phyloP scores from a whole-genome alignment of 202 grass and related monocot species.

The Schoenoplectus tabernaemontani region DNA sequence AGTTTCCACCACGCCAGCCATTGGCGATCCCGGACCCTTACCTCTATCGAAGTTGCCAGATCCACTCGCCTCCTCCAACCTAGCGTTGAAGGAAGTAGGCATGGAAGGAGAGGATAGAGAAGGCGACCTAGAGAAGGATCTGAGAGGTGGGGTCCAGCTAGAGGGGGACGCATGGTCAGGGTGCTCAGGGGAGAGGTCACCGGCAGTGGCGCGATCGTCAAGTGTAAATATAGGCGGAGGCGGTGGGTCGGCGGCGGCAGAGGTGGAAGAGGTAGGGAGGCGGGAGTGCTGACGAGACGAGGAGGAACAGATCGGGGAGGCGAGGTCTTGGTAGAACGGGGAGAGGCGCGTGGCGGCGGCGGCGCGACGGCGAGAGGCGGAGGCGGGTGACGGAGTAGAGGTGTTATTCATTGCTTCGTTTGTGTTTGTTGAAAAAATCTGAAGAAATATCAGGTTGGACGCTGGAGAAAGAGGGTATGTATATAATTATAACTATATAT shows the following conservation, averaged over 20 bases:
- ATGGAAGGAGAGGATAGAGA: constrained; percentile 31
- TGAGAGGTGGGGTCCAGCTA: constrained; percentile 33
- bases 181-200: constrained; percentile 48
- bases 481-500: too few relatives aligned
- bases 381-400: constrained; percentile 4
- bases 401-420: background rate
- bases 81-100: constrained; percentile 14
- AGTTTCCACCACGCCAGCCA: constrained; percentile 45
- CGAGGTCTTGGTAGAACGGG: constrained; percentile 80
- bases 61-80: constrained; percentile 23
- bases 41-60: constrained; percentile 1
- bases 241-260: constrained; percentile 12
- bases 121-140: constrained; percentile 38
- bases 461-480: too few relatives aligned
- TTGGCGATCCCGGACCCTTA: constrained; percentile 22
- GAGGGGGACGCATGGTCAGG: constrained; percentile 30
- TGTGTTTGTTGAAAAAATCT: background rate
- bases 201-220: constrained; percentile 46
- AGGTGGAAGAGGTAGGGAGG: constrained; percentile 24
- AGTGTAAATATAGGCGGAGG: constrained; percentile 62
- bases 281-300: constrained; percentile 41
- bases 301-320: constrained; percentile 51
- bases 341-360: constrained; percentile 34
- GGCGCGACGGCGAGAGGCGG: too few relatives aligned
- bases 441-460: background rate